Conservation (phyloP, 306 rosid species). For the Cicer cuneatum region DNA sequence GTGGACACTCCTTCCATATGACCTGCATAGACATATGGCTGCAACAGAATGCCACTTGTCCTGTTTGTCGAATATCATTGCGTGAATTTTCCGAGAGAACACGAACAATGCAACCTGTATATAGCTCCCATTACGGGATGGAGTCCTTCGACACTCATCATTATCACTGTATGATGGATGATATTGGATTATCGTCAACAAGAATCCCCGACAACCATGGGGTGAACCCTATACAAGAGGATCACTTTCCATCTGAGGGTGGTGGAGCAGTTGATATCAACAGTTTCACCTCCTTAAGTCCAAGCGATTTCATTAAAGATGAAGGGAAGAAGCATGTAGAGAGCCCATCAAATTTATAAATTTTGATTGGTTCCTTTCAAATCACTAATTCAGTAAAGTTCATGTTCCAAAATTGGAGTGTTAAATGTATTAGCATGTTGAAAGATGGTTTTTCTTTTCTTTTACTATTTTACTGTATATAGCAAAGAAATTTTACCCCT, state of each 20-base stretch:
- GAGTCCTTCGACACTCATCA: conserved; percentile 57
- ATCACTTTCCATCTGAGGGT: conserved; percentile 52
- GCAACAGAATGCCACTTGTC: conserved; percentile 90
- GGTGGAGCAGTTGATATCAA: conserved; percentile 53
- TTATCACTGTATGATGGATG: conserved; percentile 53
- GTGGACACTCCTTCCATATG: conserved; percentile 90
- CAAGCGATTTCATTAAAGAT: conserved; percentile 58
- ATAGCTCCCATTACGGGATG: conserved; percentile 55
- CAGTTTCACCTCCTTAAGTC: conserved; percentile 50
- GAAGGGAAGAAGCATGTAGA: conserved; percentile 69
- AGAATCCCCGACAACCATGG: conserved; percentile 53
- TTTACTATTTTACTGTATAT: conserved; percentile 49
- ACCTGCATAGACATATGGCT: conserved; percentile 94
- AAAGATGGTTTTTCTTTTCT: conserved; percentile 40
- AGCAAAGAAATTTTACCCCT: conserved; percentile 40
- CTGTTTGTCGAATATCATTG: conserved; percentile 85
- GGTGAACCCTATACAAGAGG: conserved; percentile 57
- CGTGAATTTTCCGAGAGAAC: conserved; percentile 63
- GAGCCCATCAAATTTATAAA: conserved; percentile 76
- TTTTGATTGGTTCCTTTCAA: conserved; percentile 42
- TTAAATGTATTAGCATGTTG: conserved; percentile 34
- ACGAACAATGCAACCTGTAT: conserved; percentile 69
- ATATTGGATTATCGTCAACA: conserved; percentile 46
- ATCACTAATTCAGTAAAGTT: conserved; percentile 35
- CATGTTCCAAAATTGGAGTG: conserved; percentile 36